Base-by-base conservation (phyloP, 2,329 filamentous ascomycete genomes). In the Fusarium beomiforme region DNA sequence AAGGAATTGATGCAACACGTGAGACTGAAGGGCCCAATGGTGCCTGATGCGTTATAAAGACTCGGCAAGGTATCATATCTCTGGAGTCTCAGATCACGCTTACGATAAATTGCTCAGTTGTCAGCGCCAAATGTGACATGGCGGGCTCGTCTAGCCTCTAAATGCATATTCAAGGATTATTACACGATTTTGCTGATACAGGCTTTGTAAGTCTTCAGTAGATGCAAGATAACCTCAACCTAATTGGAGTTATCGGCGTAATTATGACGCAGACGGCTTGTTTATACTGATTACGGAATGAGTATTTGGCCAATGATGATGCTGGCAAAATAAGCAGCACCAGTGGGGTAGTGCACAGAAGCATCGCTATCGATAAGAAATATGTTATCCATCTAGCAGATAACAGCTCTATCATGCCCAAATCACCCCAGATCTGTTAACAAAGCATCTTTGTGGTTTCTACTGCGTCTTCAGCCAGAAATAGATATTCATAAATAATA, bases 241-340 rank as follows among this genome's bases (percentile, higher is more conserved):
- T 50, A 14, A 34, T 23, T 24, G 26, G n/a, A 33, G n/a, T 17
- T 10, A 8, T 57, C 10, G 16, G 42, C 26, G 50, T 41, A 50
- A 67, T 54, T 16, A 53, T 70, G 67, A 71, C 62, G 62, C 33
- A 49, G n/a, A 19, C 6, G 51, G 34, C 42, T 71, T 39, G 17
- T 14, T 8, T 36, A 34, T 36, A 11, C 19, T 50, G 29, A 37
- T 46, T 41, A 21, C 16, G 53, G 26, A 9, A 21, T 21, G 10
- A n/a, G 17, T 17, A 66, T 16, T 46, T 37, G 37, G 16, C 64
- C 54, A 67, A 66, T 66, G 9, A 36, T 5, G 16, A 31, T 7
- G 36, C 2, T 39, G 33, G n/a, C 24, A 60, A 59, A 54, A 46
- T 41, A 66, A 66, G 59, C 54, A 29, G 46, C 24, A 2, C 2